A percentile compares a stretch with the other conserved stretches of the same genome.
These are phyloP conservation scores for Cinnamomum micranthum DNA, from an alignment of 164 flowering plant species.

Conservation along the genomic window DNA sequence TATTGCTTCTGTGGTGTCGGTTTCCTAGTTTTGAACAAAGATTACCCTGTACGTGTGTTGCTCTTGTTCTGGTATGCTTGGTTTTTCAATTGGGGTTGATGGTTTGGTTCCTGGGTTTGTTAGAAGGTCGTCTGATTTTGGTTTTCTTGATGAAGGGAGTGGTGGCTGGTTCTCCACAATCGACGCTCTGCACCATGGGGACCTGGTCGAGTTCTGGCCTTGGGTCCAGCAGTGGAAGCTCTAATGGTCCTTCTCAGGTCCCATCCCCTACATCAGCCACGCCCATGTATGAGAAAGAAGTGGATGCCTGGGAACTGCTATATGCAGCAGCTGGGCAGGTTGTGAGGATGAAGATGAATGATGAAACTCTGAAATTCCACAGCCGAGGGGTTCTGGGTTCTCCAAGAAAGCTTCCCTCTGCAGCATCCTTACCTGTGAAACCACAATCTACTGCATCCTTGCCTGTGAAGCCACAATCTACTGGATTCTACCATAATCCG, in stretches of 20 bases:
- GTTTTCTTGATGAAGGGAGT: slow-evolving; percentile 8
- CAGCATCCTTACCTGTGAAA: slow-evolving; percentile 14
- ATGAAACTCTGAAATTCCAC: slow-evolving; percentile 19
- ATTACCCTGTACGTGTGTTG: background rate
- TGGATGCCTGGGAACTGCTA: slow-evolving; percentile 50
- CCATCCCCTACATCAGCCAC: slow-evolving; percentile 37
- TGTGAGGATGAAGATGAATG: slow-evolving; percentile 41
- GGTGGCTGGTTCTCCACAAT: slow-evolving; percentile 61
- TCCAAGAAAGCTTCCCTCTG: slow-evolving; percentile 23
- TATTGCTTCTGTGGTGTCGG: too few relatives aligned
- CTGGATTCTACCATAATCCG: slow-evolving; percentile 21
- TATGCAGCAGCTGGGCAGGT: slow-evolving; percentile 67
- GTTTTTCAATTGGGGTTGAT: background rate
- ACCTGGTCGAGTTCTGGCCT: slow-evolving; percentile 36
- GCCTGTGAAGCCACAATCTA: slow-evolving; percentile 16
- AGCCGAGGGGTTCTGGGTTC: slow-evolving; percentile 32
- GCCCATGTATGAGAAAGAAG: slow-evolving; percentile 17
- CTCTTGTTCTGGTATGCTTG: background rate
- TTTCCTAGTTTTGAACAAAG: too few relatives aligned
- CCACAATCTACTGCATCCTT: slow-evolving; percentile 7
- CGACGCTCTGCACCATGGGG: slow-evolving; percentile 48
- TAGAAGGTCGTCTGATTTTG: background rate
- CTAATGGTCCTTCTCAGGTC: slow-evolving; percentile 33
- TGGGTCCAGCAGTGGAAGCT: slow-evolving; percentile 49
- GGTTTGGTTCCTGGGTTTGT: background rate